Conservation (phyloP, 192 early-diverging fungal genomes). For the Umbelopsis vinacea region DNA sequence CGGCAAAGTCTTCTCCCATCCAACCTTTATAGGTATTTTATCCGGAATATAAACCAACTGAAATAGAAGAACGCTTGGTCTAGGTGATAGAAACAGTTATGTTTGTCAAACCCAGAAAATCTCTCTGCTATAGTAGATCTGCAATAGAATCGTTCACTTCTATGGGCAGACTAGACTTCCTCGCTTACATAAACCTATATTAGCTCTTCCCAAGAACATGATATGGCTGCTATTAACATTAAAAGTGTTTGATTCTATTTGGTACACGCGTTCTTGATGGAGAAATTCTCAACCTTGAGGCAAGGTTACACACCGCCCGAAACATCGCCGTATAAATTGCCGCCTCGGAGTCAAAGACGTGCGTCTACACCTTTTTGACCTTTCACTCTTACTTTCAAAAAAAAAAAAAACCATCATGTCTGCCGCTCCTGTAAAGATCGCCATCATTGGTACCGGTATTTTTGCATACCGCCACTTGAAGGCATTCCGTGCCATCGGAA, state of each 20-base stretch:
- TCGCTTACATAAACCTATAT: no score
- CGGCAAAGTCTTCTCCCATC: no score
- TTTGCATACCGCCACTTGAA: constrained; percentile 44
- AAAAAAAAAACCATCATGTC: constrained; percentile 1
- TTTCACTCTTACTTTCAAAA: background rate
- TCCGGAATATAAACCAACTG: no score
- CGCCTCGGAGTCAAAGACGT: background rate
- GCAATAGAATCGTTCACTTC: no score
- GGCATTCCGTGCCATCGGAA: constrained; percentile 33
- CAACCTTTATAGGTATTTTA: no score
- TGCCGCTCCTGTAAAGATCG: constrained; percentile 36
- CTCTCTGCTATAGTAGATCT: no score
- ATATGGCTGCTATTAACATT: no score
- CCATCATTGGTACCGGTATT: constrained; percentile 47
- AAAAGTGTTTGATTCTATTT: background rate
- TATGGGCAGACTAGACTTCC: no score
- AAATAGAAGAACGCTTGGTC: no score
- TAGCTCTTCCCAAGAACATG: no score
- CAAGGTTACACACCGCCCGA: background rate
- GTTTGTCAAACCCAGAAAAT: no score
- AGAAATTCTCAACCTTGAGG: constrained; percentile 8
- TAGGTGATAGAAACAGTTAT: no score
- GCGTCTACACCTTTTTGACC: background rate
- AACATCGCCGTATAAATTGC: constrained; percentile 1
- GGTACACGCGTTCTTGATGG: background rate